Evolutionary conservation across 192 early-diverging fungal genomes (phyloP), one percentile per base, ranked within the genome.

Genomic region (Coemansia reversa): DNA sequence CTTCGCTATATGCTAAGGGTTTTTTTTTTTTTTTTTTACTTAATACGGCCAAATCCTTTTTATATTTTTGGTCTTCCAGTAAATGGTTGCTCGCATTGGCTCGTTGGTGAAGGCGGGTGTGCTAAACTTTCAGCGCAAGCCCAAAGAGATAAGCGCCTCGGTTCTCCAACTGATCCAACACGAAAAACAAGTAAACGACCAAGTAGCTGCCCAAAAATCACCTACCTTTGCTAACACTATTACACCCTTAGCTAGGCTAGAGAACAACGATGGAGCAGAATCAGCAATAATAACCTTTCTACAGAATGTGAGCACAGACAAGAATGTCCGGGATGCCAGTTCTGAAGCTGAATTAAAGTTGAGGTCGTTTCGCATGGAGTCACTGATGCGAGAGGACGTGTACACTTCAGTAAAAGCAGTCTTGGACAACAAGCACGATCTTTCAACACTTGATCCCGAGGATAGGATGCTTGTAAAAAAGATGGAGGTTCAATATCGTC

Each of bases 241-340:
- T 29, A 61, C 61, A 2, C 71, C 71, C 0, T 51, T 79, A 20
- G 76, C 76, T 20, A 45, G 30, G 24, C 60, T 64, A 14, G 76
- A 79, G 25, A 79, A 79, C 61, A 35, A 68, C 32, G 27, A 42
- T 2, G 64, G 60, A 6, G 56, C 60, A 1, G 71, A 74, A 27
- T 42, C 67, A 5, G 47, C 64, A 12, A 51, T 74, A 23, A 49
- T 70, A 5, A 51, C 64, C 2, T 79, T 70, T 32, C 56, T 84
- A 4, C 70, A 80, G 50, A 72, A 76, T 60, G 70, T 74, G 25
- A 76, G 75, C 64, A 58, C 77, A n/a, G 83, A 89, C 48, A 85
- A 84, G 55, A 69, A 63, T 27, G 83, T 89, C 1, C 86, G 89
- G 48, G 88, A 88, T 23, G 89, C 89, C 28, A 83, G 87, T 20